Percentiles rank a stretch among this genome's conserved stretches.
phyloP scores from a whole-genome alignment of 129 eudicot genomes.

The Cynara cardunculus region DNA sequence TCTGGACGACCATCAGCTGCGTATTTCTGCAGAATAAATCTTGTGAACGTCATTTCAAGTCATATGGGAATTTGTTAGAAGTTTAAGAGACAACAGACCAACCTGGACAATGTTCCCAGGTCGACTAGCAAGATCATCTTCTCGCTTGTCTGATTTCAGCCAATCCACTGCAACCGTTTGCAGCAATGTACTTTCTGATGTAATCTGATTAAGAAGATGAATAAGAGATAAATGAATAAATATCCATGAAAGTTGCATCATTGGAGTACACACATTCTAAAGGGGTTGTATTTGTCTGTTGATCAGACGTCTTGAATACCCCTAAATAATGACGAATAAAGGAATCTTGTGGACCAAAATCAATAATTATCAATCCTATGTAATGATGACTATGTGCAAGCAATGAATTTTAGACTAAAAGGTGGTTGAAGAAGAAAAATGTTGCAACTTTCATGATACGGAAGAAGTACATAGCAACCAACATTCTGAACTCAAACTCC shows the following conservation, averaged over 20 bases:
- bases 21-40: slow-evolving; percentile 46
- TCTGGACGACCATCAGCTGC: slow-evolving; percentile 66
- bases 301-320: background rate
- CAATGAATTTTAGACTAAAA: background rate
- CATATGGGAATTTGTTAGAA: background rate
- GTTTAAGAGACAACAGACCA: background rate
- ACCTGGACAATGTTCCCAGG: slow-evolving; percentile 77
- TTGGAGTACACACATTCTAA: background rate
- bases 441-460: background rate
- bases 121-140: slow-evolving; percentile 64
- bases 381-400: background rate
- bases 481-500: background rate
- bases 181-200: slow-evolving; percentile 50
- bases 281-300: background rate
- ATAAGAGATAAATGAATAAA: background rate
- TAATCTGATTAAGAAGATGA: slow-evolving; percentile 30
- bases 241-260: background rate
- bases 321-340: background rate
- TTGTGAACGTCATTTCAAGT: background rate
- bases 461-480: background rate
- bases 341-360: background rate
- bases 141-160: slow-evolving; percentile 66
- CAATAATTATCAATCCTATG: background rate
- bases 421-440: background rate
- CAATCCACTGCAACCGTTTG: slow-evolving; percentile 63